These are phyloP conservation scores for Mucor circinelloides DNA, from an alignment of 371 early-diverging fungal genomes.

Conservation along the genomic window DNA sequence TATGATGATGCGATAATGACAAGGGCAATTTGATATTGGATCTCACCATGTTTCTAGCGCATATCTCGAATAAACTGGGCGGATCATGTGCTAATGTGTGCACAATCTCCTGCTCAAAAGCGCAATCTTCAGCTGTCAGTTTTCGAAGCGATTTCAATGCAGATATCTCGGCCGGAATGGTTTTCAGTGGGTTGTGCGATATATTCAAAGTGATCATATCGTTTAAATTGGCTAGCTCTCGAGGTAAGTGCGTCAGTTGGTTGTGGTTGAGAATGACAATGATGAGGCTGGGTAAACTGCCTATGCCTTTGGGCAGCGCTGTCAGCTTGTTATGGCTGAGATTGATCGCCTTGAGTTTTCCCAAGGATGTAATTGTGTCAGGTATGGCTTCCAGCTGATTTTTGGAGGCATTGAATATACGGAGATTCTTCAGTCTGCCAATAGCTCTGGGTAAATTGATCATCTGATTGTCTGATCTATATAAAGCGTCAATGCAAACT, in stretches of 20 bases:
- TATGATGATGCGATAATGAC: constrained; percentile 44
- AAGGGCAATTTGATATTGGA: constrained; percentile 59
- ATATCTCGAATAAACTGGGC: constrained; percentile 73
- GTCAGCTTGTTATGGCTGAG: constrained; percentile 63
- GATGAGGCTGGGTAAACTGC: constrained; percentile 54
- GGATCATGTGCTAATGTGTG: constrained; percentile 37
- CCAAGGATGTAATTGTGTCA: constrained; percentile 32
- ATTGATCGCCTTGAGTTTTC: constrained; percentile 36
- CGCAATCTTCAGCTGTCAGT: constrained; percentile 57
- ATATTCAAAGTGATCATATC: constrained; percentile 67
- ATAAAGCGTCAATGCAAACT: neutral
- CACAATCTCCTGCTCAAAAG: constrained; percentile 37
- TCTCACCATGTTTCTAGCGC: constrained; percentile 76
- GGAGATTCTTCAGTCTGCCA: constrained; percentile 37
- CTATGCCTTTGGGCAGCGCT: constrained; percentile 67
- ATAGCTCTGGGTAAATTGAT: constrained; percentile 42
- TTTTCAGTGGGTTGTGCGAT: constrained; percentile 63
- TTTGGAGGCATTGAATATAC: constrained; percentile 35
- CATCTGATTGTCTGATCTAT: constrained; percentile 46
- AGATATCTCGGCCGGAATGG: constrained; percentile 43
- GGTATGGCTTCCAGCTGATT: constrained; percentile 42
- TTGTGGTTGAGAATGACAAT: constrained; percentile 62
- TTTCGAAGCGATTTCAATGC: constrained; percentile 61
- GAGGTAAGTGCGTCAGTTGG: constrained; percentile 57
- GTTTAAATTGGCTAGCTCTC: constrained; percentile 48